Percentiles rank a stretch among this genome's conserved stretches.
These are phyloP conservation scores for Alternaria metachromatica DNA, from an alignment of 2,329 filamentous ascomycete species.

Conservation along the genomic window DNA sequence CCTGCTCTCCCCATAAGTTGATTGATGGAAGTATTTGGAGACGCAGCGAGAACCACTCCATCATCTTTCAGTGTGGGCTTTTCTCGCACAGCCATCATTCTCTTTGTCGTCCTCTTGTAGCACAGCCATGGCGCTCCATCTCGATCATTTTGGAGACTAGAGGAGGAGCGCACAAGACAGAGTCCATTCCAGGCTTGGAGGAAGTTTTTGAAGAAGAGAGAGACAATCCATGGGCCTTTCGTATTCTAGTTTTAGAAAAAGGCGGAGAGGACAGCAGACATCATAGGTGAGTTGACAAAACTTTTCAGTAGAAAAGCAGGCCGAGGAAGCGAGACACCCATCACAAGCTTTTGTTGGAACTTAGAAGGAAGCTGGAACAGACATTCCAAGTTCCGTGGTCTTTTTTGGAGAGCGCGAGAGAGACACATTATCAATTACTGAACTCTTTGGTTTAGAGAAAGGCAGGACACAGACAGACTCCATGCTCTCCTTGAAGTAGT, in stretches of 20 bases:
- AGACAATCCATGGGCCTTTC: not conserved
- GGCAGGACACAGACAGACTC: not conserved
- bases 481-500: not conserved
- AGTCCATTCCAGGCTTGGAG: not conserved
- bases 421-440: no score
- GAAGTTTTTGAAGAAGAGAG: not conserved
- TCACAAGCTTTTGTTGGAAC: accelerated
- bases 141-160: not conserved
- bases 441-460: no score
- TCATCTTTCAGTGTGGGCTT: accelerated
- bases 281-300: no score
- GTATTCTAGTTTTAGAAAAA: not conserved
- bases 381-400: no score
- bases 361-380: not conserved
- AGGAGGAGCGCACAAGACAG: not conserved
- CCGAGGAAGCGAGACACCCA: not conserved
- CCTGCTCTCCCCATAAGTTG: not conserved
- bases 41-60: not conserved
- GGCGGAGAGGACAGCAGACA: not conserved
- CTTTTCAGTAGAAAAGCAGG: not conserved
- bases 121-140: not conserved
- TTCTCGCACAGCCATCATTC: not conserved
- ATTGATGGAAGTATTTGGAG: no score
- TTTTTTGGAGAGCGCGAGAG: not conserved
- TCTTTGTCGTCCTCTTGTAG: not conserved